A percentile compares a stretch with the other conserved stretches of the same genome.
phyloP scores from a whole-genome alignment of 2,329 filamentous ascomycete species.

The Pseudogymnoascus sp. region DNA sequence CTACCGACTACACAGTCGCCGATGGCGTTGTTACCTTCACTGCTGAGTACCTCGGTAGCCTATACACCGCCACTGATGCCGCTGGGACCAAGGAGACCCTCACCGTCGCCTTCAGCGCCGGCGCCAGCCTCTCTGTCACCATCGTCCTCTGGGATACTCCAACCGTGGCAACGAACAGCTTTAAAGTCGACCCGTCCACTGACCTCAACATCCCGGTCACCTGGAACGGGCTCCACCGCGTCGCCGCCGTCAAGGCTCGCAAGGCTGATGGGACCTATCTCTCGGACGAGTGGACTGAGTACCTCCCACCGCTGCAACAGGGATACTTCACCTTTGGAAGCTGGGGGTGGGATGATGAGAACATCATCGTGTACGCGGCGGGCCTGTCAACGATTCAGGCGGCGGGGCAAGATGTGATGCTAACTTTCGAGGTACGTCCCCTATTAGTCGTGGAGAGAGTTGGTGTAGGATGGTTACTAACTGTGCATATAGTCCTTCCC shows the following conservation, averaged over 20 bases:
- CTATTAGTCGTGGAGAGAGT: neutral
- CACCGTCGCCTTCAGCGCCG: slow-evolving; percentile 44
- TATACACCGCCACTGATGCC: slow-evolving; percentile 34
- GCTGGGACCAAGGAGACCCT: slow-evolving; percentile 43
- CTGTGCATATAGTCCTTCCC: slow-evolving; percentile 41
- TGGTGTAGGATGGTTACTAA: neutral
- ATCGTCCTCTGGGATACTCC: slow-evolving; percentile 47
- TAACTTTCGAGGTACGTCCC: slow-evolving; percentile 36
- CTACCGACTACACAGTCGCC: slow-evolving; percentile 41
- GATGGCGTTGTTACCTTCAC: slow-evolving; percentile 40
- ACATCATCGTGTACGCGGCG: slow-evolving; percentile 39
- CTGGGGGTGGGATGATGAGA: slow-evolving; percentile 41
- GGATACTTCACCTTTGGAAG: slow-evolving; percentile 39
- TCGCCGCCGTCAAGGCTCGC: slow-evolving; percentile 44
- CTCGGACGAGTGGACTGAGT: slow-evolving; percentile 49
- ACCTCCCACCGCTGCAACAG: slow-evolving; percentile 43
- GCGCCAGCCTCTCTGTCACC: slow-evolving; percentile 38
- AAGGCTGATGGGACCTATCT: slow-evolving; percentile 41
- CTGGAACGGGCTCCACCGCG: slow-evolving; percentile 42
- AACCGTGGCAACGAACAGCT: slow-evolving; percentile 13
- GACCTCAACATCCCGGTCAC: slow-evolving; percentile 41
- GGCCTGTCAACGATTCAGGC: slow-evolving; percentile 40
- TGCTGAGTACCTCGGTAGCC: slow-evolving; percentile 36
- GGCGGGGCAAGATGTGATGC: slow-evolving; percentile 36
- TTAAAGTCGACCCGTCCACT: slow-evolving; percentile 8